A percentile compares a stretch with the other conserved stretches of the same genome.
phyloP scores from a whole-genome alignment of 2,329 filamentous ascomycete genomes.

The Paramyrothecium sp. region DNA sequence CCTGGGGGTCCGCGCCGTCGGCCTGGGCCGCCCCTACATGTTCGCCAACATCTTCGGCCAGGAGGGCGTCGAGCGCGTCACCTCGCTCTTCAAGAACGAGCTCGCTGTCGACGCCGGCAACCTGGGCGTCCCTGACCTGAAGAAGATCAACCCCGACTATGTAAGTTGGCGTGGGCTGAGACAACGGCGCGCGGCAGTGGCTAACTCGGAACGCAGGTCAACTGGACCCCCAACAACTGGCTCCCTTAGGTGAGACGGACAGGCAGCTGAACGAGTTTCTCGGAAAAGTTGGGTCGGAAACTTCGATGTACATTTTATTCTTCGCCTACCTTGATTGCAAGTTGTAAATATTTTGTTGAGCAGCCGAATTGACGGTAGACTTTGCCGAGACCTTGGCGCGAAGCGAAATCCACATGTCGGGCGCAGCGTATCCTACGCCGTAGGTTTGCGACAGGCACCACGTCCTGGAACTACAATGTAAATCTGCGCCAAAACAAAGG shows the following conservation, averaged over 20 bases:
- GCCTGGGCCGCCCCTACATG: constrained; percentile 51
- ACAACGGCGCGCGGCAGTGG: no score
- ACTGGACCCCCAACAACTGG: not conserved
- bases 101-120: constrained; percentile 42
- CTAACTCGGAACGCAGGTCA: not conserved
- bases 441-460: no score
- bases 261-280: no score
- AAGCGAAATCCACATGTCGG: no score
- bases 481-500: no score
- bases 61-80: constrained; percentile 43
- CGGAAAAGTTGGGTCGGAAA: no score
- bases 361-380: not conserved
- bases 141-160: constrained; percentile 27
- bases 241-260: not conserved
- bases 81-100: constrained; percentile 48
- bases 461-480: no score
- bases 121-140: constrained; percentile 36
- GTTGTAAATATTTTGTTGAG: not conserved
- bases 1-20: constrained; percentile 40
- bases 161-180: no score
- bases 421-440: no score
- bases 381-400: not conserved
- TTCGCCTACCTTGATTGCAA: not conserved
- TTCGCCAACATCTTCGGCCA: constrained; percentile 51
- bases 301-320: not conserved